These are phyloP conservation scores for Celoporthe dispersa DNA, from an alignment of 2,329 filamentous ascomycete genomes.

Conservation along the genomic window DNA sequence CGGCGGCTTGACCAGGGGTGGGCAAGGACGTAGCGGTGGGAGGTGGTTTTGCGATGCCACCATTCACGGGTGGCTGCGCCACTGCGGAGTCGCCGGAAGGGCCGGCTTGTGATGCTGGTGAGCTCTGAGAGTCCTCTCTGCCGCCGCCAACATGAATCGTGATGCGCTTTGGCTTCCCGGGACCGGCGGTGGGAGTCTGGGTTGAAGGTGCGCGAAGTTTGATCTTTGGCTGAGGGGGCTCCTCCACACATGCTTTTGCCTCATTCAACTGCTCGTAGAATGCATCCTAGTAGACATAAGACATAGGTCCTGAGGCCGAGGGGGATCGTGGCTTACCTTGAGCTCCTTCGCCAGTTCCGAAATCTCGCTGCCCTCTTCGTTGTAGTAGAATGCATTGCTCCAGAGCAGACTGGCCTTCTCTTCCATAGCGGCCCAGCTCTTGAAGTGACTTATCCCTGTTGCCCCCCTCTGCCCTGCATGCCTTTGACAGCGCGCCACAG, in stretches of 20 bases:
- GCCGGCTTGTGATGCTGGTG: constrained; percentile 49
- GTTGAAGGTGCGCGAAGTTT: constrained; percentile 72
- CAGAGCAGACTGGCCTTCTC: constrained; percentile 81
- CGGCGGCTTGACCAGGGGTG: constrained; percentile 40
- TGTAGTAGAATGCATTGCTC: constrained; percentile 87
- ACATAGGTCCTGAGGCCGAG: background rate
- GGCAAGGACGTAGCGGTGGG: constrained; percentile 27
- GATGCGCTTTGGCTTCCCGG: constrained; percentile 62
- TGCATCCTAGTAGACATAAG: constrained; percentile 55
- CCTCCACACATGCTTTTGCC: constrained; percentile 72
- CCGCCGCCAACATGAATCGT: constrained; percentile 70
- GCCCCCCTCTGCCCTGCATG: constrained; percentile 69
- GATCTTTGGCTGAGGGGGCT: constrained; percentile 76
- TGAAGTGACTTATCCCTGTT: constrained; percentile 70
- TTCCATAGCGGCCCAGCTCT: constrained; percentile 81
- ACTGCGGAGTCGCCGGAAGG: constrained; percentile 42
- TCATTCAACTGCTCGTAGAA: constrained; percentile 72
- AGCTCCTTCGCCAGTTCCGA: constrained; percentile 77
- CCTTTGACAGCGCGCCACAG: constrained; percentile 79
- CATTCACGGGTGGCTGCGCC: constrained; percentile 41
- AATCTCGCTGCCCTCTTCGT: constrained; percentile 89
- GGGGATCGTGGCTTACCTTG: constrained; percentile 58
- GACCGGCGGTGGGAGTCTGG: constrained; percentile 45
- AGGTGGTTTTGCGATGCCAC: constrained; percentile 29
- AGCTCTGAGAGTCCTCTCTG: constrained; percentile 58